phyloP scores from a whole-genome alignment of 371 early-diverging fungal species.

The Phascolomyces articulosus region DNA sequence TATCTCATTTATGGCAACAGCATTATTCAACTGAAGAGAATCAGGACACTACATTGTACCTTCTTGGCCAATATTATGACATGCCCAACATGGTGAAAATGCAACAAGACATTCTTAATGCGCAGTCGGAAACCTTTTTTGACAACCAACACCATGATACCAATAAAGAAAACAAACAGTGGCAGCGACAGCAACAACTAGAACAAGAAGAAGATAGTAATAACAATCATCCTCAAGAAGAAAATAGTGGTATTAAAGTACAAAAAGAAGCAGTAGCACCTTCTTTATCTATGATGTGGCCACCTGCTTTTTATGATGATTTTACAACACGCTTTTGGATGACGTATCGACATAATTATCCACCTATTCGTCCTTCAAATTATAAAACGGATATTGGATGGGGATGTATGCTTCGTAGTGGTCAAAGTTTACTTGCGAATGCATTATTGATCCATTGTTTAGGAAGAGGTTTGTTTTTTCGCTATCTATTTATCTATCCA shows the following conservation, averaged over 20 bases:
- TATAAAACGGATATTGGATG: conserved; percentile 91
- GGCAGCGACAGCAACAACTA: neutral
- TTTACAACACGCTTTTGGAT: conserved; percentile 86
- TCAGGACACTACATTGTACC: conserved; percentile 31
- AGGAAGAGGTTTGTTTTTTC: conserved; percentile 58
- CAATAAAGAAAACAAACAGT: neutral
- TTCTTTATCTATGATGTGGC: conserved; percentile 31
- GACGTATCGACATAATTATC: conserved; percentile 90
- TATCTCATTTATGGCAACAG: conserved; percentile 46
- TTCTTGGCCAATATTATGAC: conserved; percentile 34
- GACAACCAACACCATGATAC: neutral
- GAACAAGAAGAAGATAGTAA: neutral
- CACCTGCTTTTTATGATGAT: conserved; percentile 68
- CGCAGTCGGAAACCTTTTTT: conserved; percentile 42
- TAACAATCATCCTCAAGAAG: neutral
- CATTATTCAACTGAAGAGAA: conserved; percentile 4
- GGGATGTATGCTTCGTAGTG: conserved; percentile 98
- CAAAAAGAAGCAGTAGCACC: conserved; percentile 1
- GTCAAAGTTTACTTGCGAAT: conserved; percentile 91
- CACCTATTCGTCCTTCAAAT: conserved; percentile 78
- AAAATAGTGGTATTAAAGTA: neutral
- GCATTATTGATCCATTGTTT: conserved; percentile 74
- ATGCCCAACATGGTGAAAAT: conserved; percentile 24
- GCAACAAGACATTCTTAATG: conserved; percentile 39
- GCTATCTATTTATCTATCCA: too few species aligned